Percentiles rank a stretch among this genome's conserved stretches.
Conservation (phyloP, 192 early-diverging fungal genomes). For the Chytriomyces hyalinus region DNA sequence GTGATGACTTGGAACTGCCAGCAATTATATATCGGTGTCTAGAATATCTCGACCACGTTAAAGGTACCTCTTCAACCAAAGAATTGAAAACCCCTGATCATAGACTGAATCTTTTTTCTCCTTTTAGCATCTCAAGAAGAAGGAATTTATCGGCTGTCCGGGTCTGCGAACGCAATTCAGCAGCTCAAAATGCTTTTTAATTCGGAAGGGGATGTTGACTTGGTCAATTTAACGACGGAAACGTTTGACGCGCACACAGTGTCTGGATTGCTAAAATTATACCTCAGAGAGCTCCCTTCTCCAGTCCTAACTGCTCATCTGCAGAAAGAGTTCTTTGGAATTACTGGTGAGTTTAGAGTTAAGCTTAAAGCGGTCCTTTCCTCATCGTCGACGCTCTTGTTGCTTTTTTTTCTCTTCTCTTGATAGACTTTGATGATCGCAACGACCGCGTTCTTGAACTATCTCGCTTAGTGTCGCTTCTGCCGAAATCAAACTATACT, state of each 20-base stretch:
- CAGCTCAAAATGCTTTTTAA: constrained; percentile 83
- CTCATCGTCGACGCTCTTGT: background rate
- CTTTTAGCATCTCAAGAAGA: constrained; percentile 79
- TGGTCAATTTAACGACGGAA: constrained; percentile 55
- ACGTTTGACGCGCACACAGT: constrained; percentile 92
- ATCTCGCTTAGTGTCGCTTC: constrained; percentile 71
- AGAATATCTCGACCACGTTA: constrained; percentile 91
- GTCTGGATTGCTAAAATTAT: constrained; percentile 89
- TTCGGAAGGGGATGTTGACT: constrained; percentile 75
- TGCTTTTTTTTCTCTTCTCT: background rate
- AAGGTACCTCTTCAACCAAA: constrained; percentile 43
- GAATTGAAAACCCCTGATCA: background rate
- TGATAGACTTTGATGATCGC: constrained; percentile 75
- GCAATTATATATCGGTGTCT: constrained; percentile 94
- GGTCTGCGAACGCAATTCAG: constrained; percentile 74
- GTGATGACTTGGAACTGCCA: constrained; percentile 82
- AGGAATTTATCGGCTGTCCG: constrained; percentile 93
- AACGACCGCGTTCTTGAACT: constrained; percentile 83
- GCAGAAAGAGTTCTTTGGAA: constrained; percentile 80
- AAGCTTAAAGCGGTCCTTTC: too few species aligned
- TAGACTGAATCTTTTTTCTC: background rate
- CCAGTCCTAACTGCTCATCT: constrained; percentile 90
- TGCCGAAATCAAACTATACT: constrained; percentile 91
- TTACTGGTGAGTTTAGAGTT: constrained; percentile 57
- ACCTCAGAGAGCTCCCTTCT: constrained; percentile 77